Evolutionary conservation across 768 basidiomycete genomes (phyloP).

Genomic region (Lepiota venenata): DNA sequence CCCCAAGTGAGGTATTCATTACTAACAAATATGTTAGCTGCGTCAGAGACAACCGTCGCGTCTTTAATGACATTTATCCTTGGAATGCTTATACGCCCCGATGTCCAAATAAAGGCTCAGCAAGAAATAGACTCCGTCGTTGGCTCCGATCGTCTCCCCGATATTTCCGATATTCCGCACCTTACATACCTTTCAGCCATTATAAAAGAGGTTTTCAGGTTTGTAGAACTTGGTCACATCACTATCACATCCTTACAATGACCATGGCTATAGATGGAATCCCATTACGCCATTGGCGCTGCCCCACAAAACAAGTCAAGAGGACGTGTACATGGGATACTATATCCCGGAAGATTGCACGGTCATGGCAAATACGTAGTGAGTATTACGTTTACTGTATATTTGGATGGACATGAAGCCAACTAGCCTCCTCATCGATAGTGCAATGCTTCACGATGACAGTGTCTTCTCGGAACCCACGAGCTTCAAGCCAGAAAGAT

Average conservation of each 20-base stretch:
- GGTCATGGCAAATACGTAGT: neutral
- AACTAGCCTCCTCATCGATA: slow-evolving; percentile 8
- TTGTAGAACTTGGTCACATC: neutral
- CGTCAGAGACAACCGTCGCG: neutral
- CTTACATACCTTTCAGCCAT: slow-evolving; percentile 14
- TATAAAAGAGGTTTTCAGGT: slow-evolving; percentile 11
- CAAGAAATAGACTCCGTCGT: slow-evolving; percentile 14
- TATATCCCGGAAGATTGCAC: neutral
- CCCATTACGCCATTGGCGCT: neutral
- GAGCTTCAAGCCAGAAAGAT: slow-evolving; percentile 38
- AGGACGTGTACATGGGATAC: neutral
- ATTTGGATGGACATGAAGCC: too few species aligned
- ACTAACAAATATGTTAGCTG: neutral
- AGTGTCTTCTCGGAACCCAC: slow-evolving; percentile 33
- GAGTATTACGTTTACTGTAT: neutral
- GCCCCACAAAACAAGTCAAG: neutral
- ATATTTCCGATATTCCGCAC: neutral
- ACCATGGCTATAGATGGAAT: neutral
- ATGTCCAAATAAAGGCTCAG: slow-evolving; percentile 10
- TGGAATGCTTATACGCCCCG: slow-evolving; percentile 10
- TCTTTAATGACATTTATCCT: slow-evolving; percentile 1
- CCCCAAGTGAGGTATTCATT: neutral
- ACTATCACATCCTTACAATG: neutral
- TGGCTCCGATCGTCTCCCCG: slow-evolving; percentile 11
- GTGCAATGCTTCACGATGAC: slow-evolving; percentile 39